phyloP scores from a whole-genome alignment of 805 yeast genomes.

The Cyberlindnera lachancei region DNA sequence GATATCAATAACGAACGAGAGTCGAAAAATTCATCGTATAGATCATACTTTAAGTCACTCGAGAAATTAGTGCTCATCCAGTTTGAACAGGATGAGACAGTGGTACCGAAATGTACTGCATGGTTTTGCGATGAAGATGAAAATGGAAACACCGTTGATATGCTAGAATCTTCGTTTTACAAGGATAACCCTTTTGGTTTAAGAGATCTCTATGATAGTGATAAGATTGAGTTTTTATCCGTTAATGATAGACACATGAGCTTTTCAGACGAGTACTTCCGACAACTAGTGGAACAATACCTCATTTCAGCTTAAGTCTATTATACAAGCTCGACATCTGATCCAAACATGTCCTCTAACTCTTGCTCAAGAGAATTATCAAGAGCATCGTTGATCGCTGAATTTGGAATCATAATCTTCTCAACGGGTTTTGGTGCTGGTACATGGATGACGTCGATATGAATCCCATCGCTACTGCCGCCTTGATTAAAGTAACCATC shows the following conservation, averaged over 20 bases:
- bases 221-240: constrained; percentile 38
- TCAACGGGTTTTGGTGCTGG: too few relatives aligned
- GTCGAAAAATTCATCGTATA: constrained; percentile 32
- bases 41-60: constrained; percentile 34
- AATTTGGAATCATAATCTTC: too few relatives aligned
- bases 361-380: constrained; percentile 9
- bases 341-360: constrained; percentile 13
- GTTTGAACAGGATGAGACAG: constrained; percentile 57
- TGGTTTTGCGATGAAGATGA: constrained; percentile 51
- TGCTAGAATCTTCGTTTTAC: constrained; percentile 43
- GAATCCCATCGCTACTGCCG: too few relatives aligned
- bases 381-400: constrained; percentile 5
- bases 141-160: constrained; percentile 29
- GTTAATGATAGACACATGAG: constrained; percentile 61
- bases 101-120: constrained; percentile 68
- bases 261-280: constrained; percentile 45
- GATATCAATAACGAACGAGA: constrained; percentile 57
- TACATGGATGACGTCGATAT: too few relatives aligned
- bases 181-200: constrained; percentile 56
- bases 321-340: constrained; percentile 19
- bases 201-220: constrained; percentile 34
- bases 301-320: too few relatives aligned
- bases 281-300: constrained; percentile 35
- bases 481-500: too few relatives aligned
- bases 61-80: constrained; percentile 50